Conservation (phyloP, 139 green algal species). For the Trebouxia sp. region DNA sequence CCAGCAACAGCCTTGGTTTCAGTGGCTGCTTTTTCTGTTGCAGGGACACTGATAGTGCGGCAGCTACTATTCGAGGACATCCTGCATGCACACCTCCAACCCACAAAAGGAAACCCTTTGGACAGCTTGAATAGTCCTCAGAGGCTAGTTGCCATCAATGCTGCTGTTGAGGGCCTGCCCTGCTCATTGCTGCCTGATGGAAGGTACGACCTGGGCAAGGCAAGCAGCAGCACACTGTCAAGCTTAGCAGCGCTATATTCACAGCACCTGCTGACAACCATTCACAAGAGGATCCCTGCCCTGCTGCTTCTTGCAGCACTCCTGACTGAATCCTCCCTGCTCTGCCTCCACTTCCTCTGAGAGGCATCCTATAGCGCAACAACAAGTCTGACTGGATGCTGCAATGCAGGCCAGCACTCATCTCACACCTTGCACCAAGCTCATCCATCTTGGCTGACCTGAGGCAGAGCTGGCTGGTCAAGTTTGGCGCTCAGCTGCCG, state of each 20-base stretch:
- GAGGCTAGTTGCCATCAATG: not conserved
- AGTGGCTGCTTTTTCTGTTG: no score
- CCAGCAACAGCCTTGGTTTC: no score
- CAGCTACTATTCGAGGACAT: not conserved
- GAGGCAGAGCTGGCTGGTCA: not conserved
- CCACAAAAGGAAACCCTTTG: not conserved
- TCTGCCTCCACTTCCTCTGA: not conserved
- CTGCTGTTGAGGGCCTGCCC: constrained; percentile 18
- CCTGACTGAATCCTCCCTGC: not conserved
- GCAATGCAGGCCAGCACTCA: constrained; percentile 9
- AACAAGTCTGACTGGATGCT: no score
- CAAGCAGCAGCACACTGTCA: no score
- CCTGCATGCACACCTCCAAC: not conserved
- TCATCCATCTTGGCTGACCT: no score
- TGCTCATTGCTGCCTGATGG: constrained; percentile 25
- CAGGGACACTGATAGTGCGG: no score
- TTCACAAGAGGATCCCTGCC: no score
- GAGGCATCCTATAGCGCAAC: not conserved
- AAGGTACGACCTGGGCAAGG: constrained; percentile 5
- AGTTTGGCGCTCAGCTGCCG: constrained; percentile 10
- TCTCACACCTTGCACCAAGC: no score
- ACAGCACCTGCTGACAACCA: no score
- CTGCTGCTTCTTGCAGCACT: no score
- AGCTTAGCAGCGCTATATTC: no score
- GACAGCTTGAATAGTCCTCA: not conserved